phyloP scores from a whole-genome alignment of 1,284 basidiomycete species.

The Dichomitus squalens region DNA sequence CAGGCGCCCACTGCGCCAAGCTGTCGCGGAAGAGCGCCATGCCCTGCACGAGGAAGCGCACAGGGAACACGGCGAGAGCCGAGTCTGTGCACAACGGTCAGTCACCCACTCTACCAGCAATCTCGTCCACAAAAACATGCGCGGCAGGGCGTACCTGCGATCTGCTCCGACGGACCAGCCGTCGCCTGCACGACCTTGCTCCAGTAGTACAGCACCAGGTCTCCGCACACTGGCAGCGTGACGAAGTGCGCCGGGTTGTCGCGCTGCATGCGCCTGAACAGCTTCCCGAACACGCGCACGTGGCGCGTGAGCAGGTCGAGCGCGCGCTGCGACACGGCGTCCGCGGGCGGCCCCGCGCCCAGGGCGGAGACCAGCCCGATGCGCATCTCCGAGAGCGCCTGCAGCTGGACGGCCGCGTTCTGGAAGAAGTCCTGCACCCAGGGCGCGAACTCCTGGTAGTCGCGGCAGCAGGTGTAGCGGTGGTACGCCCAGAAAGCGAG shows the following conservation, averaged over 20 bases:
- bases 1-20: constrained; percentile 70
- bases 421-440: constrained; percentile 70
- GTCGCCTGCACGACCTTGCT: constrained; percentile 71
- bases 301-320: constrained; percentile 66
- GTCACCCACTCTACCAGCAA: neutral
- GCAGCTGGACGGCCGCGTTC: constrained; percentile 56
- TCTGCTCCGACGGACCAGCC: constrained; percentile 48
- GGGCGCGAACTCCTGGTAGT: constrained; percentile 43
- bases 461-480: constrained; percentile 45
- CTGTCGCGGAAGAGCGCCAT: constrained; percentile 90
- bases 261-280: constrained; percentile 74
- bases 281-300: constrained; percentile 71
- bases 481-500: constrained; percentile 74
- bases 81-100: constrained; percentile 41
- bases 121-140: neutral
- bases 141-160: constrained; percentile 50
- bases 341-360: constrained; percentile 21
- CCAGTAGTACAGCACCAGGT: constrained; percentile 79
- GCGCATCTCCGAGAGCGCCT: constrained; percentile 52
- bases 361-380: constrained; percentile 42
- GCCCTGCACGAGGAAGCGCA: constrained; percentile 83
- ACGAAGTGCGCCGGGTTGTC: constrained; percentile 61
- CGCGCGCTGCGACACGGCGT: constrained; percentile 39
- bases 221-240: constrained; percentile 60
- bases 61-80: constrained; percentile 59